These are phyloP conservation scores for Cytospora piceae DNA, from an alignment of 2,329 filamentous ascomycete genomes.

Conservation along the genomic window DNA sequence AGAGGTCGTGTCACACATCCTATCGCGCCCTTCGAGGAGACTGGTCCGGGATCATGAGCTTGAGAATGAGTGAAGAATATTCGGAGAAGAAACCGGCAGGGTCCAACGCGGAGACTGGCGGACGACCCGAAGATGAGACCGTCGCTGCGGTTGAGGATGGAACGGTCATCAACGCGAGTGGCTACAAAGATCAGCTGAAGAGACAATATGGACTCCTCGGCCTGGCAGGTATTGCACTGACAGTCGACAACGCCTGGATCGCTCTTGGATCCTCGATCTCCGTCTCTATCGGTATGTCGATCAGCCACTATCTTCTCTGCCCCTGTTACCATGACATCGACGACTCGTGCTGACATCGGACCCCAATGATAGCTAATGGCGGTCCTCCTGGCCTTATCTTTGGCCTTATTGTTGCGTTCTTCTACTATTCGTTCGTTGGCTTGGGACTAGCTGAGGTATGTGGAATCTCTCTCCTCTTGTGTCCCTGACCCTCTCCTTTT, in stretches of 20 bases:
- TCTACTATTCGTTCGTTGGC: constrained; percentile 49
- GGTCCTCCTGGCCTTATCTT: constrained; percentile 48
- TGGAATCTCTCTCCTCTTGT: constrained; percentile 4
- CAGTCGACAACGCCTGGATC: constrained; percentile 68
- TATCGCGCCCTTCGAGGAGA: not conserved
- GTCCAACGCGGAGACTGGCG: constrained; percentile 25
- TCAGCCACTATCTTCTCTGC: not conserved
- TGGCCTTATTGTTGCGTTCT: constrained; percentile 47
- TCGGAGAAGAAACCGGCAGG: constrained; percentile 25
- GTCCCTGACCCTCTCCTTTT: not conserved
- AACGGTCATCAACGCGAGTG: constrained; percentile 63
- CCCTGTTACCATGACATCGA: constrained; percentile 6
- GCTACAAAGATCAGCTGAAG: constrained; percentile 65
- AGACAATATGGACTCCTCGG: constrained; percentile 65
- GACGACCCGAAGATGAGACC: constrained; percentile 39
- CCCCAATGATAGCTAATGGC: constrained; percentile 41
- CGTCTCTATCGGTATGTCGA: constrained; percentile 48
- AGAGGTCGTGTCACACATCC: not conserved
- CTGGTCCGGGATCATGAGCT: constrained; percentile 9
- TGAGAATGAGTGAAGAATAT: constrained; percentile 29
- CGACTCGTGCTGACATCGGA: constrained; percentile 22
- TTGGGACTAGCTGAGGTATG: constrained; percentile 46
- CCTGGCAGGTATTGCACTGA: constrained; percentile 63
- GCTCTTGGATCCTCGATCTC: constrained; percentile 65
- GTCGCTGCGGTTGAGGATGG: constrained; percentile 43